Evolutionary conservation across 2,329 filamentous ascomycete species (phyloP).

Genomic region (Colletotrichum sp.): DNA sequence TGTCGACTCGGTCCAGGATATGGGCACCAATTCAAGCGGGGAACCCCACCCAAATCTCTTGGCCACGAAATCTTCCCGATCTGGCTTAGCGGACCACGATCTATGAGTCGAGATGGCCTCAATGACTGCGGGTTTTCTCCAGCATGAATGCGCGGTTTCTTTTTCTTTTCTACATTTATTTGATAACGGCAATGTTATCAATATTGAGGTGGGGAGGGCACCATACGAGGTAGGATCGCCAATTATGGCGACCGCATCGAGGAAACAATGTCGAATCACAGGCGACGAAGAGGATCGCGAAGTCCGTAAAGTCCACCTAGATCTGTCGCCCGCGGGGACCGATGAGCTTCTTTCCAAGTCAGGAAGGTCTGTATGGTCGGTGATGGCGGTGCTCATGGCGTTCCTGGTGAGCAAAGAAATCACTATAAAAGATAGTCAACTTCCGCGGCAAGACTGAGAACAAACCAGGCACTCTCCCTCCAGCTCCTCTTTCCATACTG

Average conservation of each 20-base stretch:
- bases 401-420: not conserved
- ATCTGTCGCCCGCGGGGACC: not conserved
- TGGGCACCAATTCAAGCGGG: not conserved
- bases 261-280: not conserved
- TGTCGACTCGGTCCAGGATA: not conserved
- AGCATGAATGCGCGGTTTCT: not conserved
- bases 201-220: not conserved
- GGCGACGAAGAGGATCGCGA: not conserved
- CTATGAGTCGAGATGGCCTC: not conserved
- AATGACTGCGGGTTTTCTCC: not conserved
- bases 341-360: not conserved
- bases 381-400: not conserved
- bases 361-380: not conserved
- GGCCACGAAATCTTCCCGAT: not conserved
- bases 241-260: not conserved
- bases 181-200: not conserved
- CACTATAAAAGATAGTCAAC: not conserved
- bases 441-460: not conserved
- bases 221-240: not conserved
- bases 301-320: not conserved
- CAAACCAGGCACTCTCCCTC: not conserved
- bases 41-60: not conserved
- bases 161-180: not conserved
- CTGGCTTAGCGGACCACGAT: not conserved
- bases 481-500: accelerated